Base-by-base conservation (phyloP, 805 yeast genomes). In the Candida railenensis region DNA sequence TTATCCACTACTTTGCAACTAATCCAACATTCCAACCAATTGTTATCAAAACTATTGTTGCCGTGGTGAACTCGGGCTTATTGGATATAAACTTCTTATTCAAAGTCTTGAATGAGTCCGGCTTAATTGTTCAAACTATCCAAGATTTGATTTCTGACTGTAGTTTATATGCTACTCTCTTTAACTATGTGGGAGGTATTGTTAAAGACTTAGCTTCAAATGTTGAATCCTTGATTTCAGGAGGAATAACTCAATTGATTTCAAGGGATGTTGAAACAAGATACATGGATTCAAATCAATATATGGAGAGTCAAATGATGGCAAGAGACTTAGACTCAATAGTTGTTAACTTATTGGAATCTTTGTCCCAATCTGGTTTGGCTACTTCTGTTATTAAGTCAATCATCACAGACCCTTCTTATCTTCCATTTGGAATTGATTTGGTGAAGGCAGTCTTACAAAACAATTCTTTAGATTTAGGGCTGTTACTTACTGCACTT, bases 331-430 rank as follows among this genome's bases (percentile, higher is more conserved):
- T 42, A 22, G 54, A 65, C 46, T 56, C 56, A 11, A 57, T 71
- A 22, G 61, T 70, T 12, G 61, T 62, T 28, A 67, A 68, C 42
- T 56, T 71, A 43, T 65, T 71, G 53, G 67, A 71, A 47, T 68
- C 74, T n/a, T 63, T 71, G 54, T 71, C 60, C 21, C 47, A 59
- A 28, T 70, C 75, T 14, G 77, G 77, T n/a, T 67, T 71, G 48
- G 75, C 70, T 5, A 48, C 66, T 20, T 63, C 67, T 21, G 73
- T 71, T 11, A 71, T 71, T 44, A 59, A 61, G 53, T 54, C 71
- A 34, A 65, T 70, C 22, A 57, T 71, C 46, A 67, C 73, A n/a
- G 74, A 71, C 54, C 28, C 65, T 21, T 40, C 51, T 21, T 71
- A 67, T 56, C 51, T 68, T 45, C 62, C 67, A 37, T 71, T 70